Evolutionary conservation across 2,329 filamentous ascomycete genomes (phyloP).

Genomic region (Atkinsonella texensis): DNA sequence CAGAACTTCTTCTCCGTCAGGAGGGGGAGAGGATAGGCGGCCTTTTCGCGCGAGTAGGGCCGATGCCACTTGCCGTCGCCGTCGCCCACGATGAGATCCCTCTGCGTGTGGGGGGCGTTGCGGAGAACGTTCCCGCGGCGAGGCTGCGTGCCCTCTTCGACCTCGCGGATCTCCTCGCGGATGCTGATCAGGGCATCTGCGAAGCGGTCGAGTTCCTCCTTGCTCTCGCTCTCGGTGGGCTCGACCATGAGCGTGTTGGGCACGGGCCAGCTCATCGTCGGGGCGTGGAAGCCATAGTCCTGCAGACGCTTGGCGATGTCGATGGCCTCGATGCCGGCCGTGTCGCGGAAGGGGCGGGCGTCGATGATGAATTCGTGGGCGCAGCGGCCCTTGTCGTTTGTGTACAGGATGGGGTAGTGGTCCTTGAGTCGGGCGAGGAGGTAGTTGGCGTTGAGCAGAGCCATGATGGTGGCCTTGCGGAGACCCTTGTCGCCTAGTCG

Average conservation of each 20-base stretch:
- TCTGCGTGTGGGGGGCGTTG: conserved; percentile 76
- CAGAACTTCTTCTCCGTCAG: conserved; percentile 96
- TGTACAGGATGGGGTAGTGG: conserved; percentile 88
- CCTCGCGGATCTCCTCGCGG: conserved; percentile 66
- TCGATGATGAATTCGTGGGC: conserved; percentile 98
- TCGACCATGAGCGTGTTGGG: conserved; percentile 96
- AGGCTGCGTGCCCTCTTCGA: conserved; percentile 70
- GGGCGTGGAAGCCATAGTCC: conserved; percentile 94
- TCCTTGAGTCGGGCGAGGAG: conserved; percentile 76
- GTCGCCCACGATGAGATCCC: conserved; percentile 57
- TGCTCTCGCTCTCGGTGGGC: conserved; percentile 86
- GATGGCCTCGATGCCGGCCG: conserved; percentile 75
- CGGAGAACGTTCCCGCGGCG: conserved; percentile 74
- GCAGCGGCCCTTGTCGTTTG: conserved; percentile 75
- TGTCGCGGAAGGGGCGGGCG: conserved; percentile 70
- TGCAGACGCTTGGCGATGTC: conserved; percentile 94
- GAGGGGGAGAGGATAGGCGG: conserved; percentile 75
- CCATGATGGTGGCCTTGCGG: conserved; percentile 81
- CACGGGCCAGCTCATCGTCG: conserved; percentile 95
- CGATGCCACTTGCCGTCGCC: conserved; percentile 57
- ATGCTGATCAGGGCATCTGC: conserved; percentile 83
- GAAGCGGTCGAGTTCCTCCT: conserved; percentile 87
- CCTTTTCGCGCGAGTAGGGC: conserved; percentile 68
- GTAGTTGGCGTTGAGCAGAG: conserved; percentile 95
- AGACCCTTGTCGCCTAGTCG: conserved; percentile 45